Percentiles rank a stretch among this genome's conserved stretches.
These are phyloP conservation scores for Mucuna pruriens DNA, from an alignment of 306 rosid genomes.

Conservation along the genomic window DNA sequence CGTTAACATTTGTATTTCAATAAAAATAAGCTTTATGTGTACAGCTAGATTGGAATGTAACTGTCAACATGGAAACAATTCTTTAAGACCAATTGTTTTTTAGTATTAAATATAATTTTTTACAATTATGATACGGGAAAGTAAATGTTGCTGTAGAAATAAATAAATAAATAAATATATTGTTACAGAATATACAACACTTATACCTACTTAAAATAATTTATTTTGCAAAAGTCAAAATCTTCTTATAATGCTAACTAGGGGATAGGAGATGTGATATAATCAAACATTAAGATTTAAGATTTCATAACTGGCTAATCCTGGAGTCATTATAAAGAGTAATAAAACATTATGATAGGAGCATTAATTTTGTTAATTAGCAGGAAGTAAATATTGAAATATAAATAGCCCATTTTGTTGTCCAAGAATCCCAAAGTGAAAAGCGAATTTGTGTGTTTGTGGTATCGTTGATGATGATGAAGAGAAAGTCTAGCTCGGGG, in stretches of 20 bases:
- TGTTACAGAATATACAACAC: not conserved
- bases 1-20: too few relatives aligned
- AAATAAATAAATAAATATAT: too few relatives aligned
- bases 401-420: slow-evolving; percentile 22
- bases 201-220: not conserved
- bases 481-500: slow-evolving; percentile 33
- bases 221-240: slow-evolving; percentile 28
- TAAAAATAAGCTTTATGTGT: too few relatives aligned
- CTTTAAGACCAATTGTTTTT: not conserved
- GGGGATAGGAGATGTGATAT: slow-evolving; percentile 1
- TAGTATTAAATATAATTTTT: not conserved
- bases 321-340: not conserved
- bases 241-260: slow-evolving; percentile 35
- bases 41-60: too few relatives aligned
- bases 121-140: not conserved
- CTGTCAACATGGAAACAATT: not conserved
- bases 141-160: slow-evolving; percentile 8
- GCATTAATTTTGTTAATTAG: not conserved
- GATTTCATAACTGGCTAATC: slow-evolving; percentile 18
- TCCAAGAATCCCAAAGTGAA: not conserved
- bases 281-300: slow-evolving; percentile 8
- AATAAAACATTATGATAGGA: not conserved
- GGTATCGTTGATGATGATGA: too few relatives aligned
- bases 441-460: too few relatives aligned
- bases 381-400: not conserved